Evolutionary conservation across 768 basidiomycete species (phyloP), one percentile per base, ranked within the genome.

Genomic region (Leucosporidium scottii): DNA sequence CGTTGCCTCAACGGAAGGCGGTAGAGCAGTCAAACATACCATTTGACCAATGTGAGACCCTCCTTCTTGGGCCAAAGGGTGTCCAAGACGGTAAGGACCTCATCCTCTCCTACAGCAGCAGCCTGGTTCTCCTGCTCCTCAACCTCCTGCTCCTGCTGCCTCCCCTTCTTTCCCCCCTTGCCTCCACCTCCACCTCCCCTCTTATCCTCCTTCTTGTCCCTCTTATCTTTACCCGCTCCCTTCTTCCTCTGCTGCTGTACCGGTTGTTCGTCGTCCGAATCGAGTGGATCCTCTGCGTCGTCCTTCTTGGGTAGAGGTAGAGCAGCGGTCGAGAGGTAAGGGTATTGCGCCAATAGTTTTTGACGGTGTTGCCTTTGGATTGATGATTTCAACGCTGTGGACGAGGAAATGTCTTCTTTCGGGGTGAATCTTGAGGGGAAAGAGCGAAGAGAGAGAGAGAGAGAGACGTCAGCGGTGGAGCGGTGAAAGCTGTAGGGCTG

Each of bases 41-140:
- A 98, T 82, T 98, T 98, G 68, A 93, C 90, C 75, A 89, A 87
- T 7, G 89, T 87, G 57, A 97, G 82, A 3, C 87, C 83, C 82
- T 97, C 94, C 82, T 98, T 99, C 89, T 98, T 99, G 4, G 93
- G 91, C 96, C 96, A 99, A 61, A 99, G 84, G 74, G 84, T 84
- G 76, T 99, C 96, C 36, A 98, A 81, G 3, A 87, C 85, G 70
- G 90, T 90, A 51, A 85, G 83, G 69, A 86, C 71, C 18, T 67
- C 74, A 12, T 50, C 71, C 13, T 70, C 65, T 0, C 28, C 67
- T 3, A 56, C 73, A 18, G 65, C 75, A 8, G 72, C 75, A 47
- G 74, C 60, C 25, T 54, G 69, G 18, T 66, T 34, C 30, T 59
- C 61, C 49, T 72, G 64, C 13, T 69, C 66, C 58, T 73, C 73